Evolutionary conservation across 129 eudicot species (phyloP), one percentile per base, ranked within the genome.

Genomic region (Escallonia herrerae): DNA sequence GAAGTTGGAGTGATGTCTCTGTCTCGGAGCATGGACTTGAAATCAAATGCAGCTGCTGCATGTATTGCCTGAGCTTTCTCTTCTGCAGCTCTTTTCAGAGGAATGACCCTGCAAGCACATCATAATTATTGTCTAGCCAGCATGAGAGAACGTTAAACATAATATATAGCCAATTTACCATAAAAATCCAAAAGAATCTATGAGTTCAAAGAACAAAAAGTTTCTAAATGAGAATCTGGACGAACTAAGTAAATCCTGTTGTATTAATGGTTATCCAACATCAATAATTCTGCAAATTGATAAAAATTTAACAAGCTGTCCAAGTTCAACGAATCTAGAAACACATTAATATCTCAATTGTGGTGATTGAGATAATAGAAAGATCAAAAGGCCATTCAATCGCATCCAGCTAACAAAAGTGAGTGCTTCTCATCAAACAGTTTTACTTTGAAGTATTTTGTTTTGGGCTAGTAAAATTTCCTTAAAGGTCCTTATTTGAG

Each of bases 1-100:
- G 97, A 78, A 74, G 58, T 72, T 60, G 81, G 41, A 44, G 94
- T 78, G 63, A 94, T 80, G 43, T 86, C 95, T 65, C 63, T 82
- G 14, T 94, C 94, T 15, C 68, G 79, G 62, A 94, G 93, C 99
- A 89, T 84, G 41, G 91, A 80, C 79, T 81, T 94, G 75, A 89
- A 94, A 72, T 72, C 75, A 72, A 87, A 77, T 39, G 74, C 80
- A 60, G 81, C 74, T 54, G 88, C 90, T 70, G 85, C 95, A 64
- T 86, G 95, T 69, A 68, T 80, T 14, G 93, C 95, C 73, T 80
- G 99, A 43, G 82, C 95, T 67, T 80, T 89, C 76, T 86, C 97
- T 79, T 86, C 86, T 67, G 90, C 83, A 67, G 83, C 83, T 72
- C 72, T 84, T 66, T 75, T 93, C 45, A 93, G 75, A 59, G 88